Conservation (phyloP, 2,329 filamentous ascomycete genomes). For the Talaromyces atroroseus region DNA sequence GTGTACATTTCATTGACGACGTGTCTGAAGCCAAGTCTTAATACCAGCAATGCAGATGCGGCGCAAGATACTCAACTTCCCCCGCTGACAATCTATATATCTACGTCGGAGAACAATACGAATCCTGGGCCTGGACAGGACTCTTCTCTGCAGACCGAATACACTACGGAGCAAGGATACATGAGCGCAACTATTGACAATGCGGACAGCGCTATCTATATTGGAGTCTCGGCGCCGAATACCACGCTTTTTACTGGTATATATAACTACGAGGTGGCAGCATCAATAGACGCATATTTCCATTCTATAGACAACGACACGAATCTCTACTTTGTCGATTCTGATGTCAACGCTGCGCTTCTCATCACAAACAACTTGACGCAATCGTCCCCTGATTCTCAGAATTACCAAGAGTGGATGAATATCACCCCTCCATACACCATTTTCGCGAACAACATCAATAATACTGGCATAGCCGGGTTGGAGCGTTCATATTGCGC, state of each 20-base stretch:
- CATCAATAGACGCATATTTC: constrained; percentile 72
- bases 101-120: constrained; percentile 57
- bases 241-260: constrained; percentile 57
- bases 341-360: constrained; percentile 71
- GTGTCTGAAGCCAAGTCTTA: constrained; percentile 66
- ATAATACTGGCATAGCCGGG: constrained; percentile 58
- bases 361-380: constrained; percentile 70
- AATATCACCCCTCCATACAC: constrained; percentile 62
- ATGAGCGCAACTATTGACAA: constrained; percentile 56
- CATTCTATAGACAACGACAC: constrained; percentile 53
- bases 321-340: constrained; percentile 74
- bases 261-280: constrained; percentile 78
- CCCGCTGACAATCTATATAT: constrained; percentile 75
- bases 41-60: constrained; percentile 37
- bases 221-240: constrained; percentile 68
- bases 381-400: constrained; percentile 38
- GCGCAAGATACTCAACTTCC: constrained; percentile 45
- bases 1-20: constrained; percentile 84
- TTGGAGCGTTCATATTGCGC: constrained; percentile 79
- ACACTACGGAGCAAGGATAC: constrained; percentile 63
- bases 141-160: constrained; percentile 33
- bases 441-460: constrained; percentile 66
- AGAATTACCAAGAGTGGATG: constrained; percentile 52
- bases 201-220: constrained; percentile 63
- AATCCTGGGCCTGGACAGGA: constrained; percentile 59